These are phyloP conservation scores for Pulveroboletus ravenelii DNA, from an alignment of 768 basidiomycete genomes.

Conservation along the genomic window DNA sequence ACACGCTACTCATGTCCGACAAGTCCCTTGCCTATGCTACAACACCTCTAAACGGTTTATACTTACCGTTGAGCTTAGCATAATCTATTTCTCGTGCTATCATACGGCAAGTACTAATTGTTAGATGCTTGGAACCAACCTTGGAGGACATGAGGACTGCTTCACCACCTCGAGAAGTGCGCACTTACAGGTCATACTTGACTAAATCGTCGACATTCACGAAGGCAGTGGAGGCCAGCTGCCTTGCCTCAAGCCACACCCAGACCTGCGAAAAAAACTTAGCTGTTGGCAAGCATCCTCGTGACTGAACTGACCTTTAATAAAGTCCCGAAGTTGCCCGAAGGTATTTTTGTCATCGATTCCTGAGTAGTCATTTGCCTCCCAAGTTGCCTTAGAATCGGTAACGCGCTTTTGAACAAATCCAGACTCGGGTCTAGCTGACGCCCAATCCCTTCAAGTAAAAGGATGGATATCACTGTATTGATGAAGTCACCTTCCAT, in stretches of 20 bases:
- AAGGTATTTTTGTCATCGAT: conserved; percentile 54
- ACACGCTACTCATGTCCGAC: conserved; percentile 9
- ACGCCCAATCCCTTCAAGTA: conserved; percentile 94
- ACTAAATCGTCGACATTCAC: conserved; percentile 82
- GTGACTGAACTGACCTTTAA: conserved; percentile 62
- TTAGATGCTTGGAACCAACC: conserved; percentile 50
- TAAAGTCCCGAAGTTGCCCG: conserved; percentile 75
- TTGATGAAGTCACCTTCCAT: conserved; percentile 99
- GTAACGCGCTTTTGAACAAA: conserved; percentile 91
- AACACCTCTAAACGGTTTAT: conserved; percentile 9
- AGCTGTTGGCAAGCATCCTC: not conserved
- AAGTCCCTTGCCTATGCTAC: conserved; percentile 17
- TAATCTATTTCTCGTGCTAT: conserved; percentile 12
- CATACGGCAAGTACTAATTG: not conserved
- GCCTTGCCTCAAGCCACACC: conserved; percentile 91
- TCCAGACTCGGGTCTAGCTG: conserved; percentile 90
- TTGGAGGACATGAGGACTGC: conserved; percentile 23
- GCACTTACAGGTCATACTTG: conserved; percentile 77
- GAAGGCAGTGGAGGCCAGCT: conserved; percentile 74
- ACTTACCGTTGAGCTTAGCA: not conserved
- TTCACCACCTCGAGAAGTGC: not conserved
- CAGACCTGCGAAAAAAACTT: conserved; percentile 54
- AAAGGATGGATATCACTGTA: conserved; percentile 89
- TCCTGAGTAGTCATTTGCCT: conserved; percentile 83
- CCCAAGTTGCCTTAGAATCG: conserved; percentile 88